A percentile compares a stretch with the other conserved stretches of the same genome.
These are phyloP conservation scores for Sutorius australiensis DNA, from an alignment of 768 basidiomycete genomes.

Conservation along the genomic window DNA sequence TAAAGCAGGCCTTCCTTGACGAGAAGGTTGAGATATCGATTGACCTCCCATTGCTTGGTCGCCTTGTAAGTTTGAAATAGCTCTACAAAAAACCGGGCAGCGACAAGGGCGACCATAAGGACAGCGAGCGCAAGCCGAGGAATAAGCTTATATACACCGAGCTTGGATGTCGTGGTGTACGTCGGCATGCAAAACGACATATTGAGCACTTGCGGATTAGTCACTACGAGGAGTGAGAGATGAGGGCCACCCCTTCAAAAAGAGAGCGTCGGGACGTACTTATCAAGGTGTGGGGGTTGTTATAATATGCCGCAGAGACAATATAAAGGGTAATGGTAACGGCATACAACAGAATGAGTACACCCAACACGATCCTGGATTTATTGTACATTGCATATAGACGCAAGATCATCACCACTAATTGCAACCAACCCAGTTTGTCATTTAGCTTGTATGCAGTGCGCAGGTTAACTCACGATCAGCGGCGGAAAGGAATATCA, in stretches of 20 bases:
- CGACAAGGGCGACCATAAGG: constrained; percentile 9
- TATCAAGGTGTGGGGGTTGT: constrained; percentile 5
- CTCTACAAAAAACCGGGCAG: constrained; percentile 5
- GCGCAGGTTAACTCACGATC: constrained; percentile 15
- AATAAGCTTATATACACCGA: constrained; percentile 11
- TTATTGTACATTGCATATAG: constrained; percentile 23
- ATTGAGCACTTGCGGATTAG: constrained; percentile 1
- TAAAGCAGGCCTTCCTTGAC: constrained; percentile 15
- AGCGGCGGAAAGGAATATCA: constrained; percentile 12
- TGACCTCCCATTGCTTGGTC: constrained; percentile 9
- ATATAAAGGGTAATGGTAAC: neutral
- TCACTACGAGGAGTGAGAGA: constrained; percentile 4
- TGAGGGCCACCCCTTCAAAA: neutral
- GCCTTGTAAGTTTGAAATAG: constrained; percentile 6
- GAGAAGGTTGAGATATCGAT: constrained; percentile 13
- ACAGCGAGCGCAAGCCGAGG: constrained; percentile 11
- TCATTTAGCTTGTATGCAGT: neutral
- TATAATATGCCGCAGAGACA: neutral
- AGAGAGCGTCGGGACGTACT: neutral
- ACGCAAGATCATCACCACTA: constrained; percentile 24
- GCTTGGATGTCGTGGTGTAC: neutral
- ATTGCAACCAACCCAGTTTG: neutral
- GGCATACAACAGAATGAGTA: constrained; percentile 17
- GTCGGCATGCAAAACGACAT: constrained; percentile 14
- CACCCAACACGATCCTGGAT: constrained; percentile 12